A percentile compares a stretch with the other conserved stretches of the same genome.
Conservation (phyloP, 345 rosid species). For the Lepidium africanum region DNA sequence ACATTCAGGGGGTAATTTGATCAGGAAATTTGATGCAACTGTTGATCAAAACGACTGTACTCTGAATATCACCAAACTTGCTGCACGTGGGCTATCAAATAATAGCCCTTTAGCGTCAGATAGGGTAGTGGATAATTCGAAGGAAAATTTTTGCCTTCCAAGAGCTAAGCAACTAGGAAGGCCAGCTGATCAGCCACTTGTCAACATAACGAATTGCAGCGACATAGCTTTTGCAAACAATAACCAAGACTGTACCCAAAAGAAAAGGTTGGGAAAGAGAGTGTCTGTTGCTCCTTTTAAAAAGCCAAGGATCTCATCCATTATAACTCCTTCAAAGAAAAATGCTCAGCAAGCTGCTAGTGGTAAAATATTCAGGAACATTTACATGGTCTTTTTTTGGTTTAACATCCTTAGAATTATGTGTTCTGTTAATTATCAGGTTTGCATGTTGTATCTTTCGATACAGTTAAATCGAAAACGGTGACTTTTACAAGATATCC, state of each 20-base stretch:
- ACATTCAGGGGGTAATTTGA: constrained; percentile 49
- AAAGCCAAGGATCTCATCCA: constrained; percentile 66
- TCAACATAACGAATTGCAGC: constrained; percentile 55
- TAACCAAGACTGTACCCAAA: constrained; percentile 33
- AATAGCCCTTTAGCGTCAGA: constrained; percentile 10
- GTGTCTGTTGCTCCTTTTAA: constrained; percentile 60
- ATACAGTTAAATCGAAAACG: no score
- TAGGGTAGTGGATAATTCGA: constrained; percentile 14
- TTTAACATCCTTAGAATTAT: neutral
- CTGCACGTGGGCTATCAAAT: constrained; percentile 22
- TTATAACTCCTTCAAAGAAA: constrained; percentile 50
- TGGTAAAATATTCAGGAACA: constrained; percentile 34
- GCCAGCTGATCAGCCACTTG: constrained; percentile 40
- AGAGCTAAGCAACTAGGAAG: constrained; percentile 29
- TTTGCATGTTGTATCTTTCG: constrained; percentile 14
- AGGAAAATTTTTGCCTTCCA: constrained; percentile 23
- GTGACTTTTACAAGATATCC: no score
- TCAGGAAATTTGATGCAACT: constrained; percentile 65
- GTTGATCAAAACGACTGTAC: constrained; percentile 31
- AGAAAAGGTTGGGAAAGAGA: constrained; percentile 45
- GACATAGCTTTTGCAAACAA: constrained; percentile 23
- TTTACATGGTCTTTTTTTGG: neutral
- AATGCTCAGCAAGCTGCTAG: constrained; percentile 30
- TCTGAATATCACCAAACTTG: constrained; percentile 18
- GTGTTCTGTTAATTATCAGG: constrained; percentile 39